Percentiles rank a stretch among this genome's conserved stretches.
Conservation (phyloP, 2,329 filamentous ascomycete species). For the Neurospora sp. region DNA sequence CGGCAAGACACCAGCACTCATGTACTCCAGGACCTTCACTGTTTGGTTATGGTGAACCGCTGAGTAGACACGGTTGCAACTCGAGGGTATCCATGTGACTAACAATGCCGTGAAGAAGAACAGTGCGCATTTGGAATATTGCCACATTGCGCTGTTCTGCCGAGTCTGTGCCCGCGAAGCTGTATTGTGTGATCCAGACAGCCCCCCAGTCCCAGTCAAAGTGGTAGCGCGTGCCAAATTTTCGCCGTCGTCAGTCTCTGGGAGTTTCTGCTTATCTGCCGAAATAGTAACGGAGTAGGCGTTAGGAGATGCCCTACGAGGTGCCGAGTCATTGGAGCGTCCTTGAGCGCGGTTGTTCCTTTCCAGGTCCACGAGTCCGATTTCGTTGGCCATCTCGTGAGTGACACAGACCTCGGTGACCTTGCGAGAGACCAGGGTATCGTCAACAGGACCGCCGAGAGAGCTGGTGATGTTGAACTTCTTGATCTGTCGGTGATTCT, state of each 20-base stretch:
- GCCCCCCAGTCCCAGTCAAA: neutral
- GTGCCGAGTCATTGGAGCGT: conserved; percentile 8
- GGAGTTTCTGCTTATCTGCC: conserved; percentile 18
- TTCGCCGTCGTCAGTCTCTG: neutral
- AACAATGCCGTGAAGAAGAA: conserved; percentile 63
- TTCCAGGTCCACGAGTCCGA: conserved; percentile 24
- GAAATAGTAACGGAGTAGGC: conserved; percentile 44
- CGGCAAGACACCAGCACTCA: conserved; percentile 65
- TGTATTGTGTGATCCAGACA: neutral
- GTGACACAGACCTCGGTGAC: conserved; percentile 57
- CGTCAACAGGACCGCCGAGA: conserved; percentile 22
- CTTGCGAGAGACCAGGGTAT: conserved; percentile 39
- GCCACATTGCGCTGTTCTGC: conserved; percentile 52
- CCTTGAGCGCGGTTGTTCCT: conserved; percentile 13
- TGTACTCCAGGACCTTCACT: conserved; percentile 53
- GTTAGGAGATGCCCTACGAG: conserved; percentile 11
- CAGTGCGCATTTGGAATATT: conserved; percentile 59
- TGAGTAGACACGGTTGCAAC: conserved; percentile 65
- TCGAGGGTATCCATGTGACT: conserved; percentile 69
- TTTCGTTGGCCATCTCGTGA: conserved; percentile 33
- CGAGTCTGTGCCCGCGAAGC: neutral
- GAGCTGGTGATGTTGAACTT: conserved; percentile 38
- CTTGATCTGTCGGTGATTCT: conserved; percentile 52
- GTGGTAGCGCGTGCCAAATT: neutral
- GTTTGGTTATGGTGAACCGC: conserved; percentile 45